Evolutionary conservation across 2,329 filamentous ascomycete genomes (phyloP).

Genomic region (Berkeleyomyces basicola): DNA sequence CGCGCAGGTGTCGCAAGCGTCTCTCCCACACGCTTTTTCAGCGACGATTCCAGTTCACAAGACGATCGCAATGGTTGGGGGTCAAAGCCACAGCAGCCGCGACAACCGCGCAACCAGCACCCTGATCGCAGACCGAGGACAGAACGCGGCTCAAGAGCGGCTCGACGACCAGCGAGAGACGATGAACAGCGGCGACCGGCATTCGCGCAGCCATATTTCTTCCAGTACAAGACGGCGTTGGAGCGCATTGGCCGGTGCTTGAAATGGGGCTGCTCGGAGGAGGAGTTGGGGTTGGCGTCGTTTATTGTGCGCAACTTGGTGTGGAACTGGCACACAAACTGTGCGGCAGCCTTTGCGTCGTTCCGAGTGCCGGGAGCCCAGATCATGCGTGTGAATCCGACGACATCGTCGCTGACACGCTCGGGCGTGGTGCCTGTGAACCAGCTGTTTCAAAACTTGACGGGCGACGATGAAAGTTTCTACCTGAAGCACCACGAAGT

Average conservation of each 20-base stretch:
- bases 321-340: conserved; percentile 4
- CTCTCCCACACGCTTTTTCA: neutral
- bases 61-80: neutral
- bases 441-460: conserved; percentile 2
- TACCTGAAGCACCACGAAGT: conserved; percentile 5
- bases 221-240: conserved; percentile 6
- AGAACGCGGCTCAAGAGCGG: neutral
- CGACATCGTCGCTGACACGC: conserved; percentile 3
- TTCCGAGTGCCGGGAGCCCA: conserved; percentile 6
- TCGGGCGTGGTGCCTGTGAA: conserved; percentile 2
- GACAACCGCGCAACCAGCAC: neutral
- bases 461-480: neutral
- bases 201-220: conserved; percentile 7
- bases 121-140: neutral
- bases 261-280: conserved; percentile 11
- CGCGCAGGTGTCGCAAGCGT: neutral
- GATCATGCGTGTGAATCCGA: neutral
- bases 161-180: neutral
- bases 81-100: neutral
- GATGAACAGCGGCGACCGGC: neutral
- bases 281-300: conserved; percentile 2
- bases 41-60: neutral
- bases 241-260: conserved; percentile 9
- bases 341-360: neutral
- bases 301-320: conserved; percentile 28